Evolutionary conservation across 805 yeast species (phyloP), one percentile per base, ranked within the genome.

Genomic region (Ogataea siamensis): DNA sequence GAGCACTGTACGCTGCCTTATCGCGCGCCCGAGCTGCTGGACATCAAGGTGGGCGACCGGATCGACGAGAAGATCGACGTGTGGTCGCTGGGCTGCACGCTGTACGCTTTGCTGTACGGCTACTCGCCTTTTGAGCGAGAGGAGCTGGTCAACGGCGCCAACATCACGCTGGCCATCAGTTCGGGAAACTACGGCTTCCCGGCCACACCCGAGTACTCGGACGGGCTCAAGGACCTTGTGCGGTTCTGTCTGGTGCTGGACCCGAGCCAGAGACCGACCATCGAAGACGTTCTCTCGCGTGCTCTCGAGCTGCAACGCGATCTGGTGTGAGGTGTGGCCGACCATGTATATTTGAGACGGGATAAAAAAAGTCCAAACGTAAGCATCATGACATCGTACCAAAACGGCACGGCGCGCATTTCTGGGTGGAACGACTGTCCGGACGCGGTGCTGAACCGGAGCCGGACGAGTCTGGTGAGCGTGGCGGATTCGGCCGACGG

Each of bases 1-100:
- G 93, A 84, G 52, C 87, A 85, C 57, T 86, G 95, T 54, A 83
- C 95, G 1, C 62, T 87, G 37, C 87, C 94, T 1, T 91, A 83
- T 58, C 67, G 95, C 27, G 95, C 97, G 0, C 98, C 98, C 0
- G 98, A 89, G 55, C 67, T 91, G 31, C 63, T 89, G 41, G 91
- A 87, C 53, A 83, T 87, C 25, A 76, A 76, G 29, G 73, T 86
- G 1, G 81, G 83, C 28, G 60, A 75, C n/a, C 61, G 61, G 5
- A 68, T 89, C 30, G 78, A 80, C 45, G 95, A 86, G 52, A 74
- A 75, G 42, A 80, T 84, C 4, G 98, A 89, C 59, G 76, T 91
- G 17, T 89, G 98, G 98, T 83, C 95, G 3, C 60, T 89, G 19
- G 98, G 98, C 0, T 87, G 96, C 54, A 68, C 87, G 1, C 57